Percentiles rank a stretch among this genome's conserved stretches.
Evolutionary conservation across 2,329 filamentous ascomycete species (phyloP).

Genomic region (Pseudopyrenochaeta lycopersici): DNA sequence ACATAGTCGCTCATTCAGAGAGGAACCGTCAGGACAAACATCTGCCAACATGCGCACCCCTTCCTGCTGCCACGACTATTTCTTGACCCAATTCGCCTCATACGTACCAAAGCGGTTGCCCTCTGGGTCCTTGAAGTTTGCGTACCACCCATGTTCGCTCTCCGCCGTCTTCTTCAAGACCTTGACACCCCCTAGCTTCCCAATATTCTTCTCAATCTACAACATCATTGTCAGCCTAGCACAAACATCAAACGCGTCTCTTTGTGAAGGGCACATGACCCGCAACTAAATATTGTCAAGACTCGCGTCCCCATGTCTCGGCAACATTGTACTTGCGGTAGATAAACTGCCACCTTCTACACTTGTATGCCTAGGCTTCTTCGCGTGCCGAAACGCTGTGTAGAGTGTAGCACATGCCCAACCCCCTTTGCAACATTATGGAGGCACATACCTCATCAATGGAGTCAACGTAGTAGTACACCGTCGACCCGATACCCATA

Average conservation of each 20-base stretch:
- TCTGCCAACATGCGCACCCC: neutral
- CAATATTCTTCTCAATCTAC: slow-evolving; percentile 21
- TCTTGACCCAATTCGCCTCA: slow-evolving; percentile 15
- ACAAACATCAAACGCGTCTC: neutral
- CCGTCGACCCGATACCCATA: slow-evolving; percentile 24
- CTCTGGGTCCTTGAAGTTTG: slow-evolving; percentile 30
- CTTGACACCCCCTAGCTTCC: slow-evolving; percentile 20
- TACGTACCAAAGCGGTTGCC: slow-evolving; percentile 29
- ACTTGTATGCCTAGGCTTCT: neutral
- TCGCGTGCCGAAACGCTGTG: neutral
- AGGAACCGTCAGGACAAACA: too few relatives aligned
- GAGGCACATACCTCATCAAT: slow-evolving; percentile 25
- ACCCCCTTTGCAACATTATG: neutral
- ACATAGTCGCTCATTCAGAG: neutral
- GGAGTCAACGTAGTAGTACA: slow-evolving; percentile 24
- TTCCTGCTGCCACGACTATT: neutral
- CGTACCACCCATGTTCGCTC: slow-evolving; percentile 24
- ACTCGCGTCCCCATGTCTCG: slow-evolving; percentile 10
- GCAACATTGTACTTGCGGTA: slow-evolving; percentile 15
- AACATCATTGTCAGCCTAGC: neutral
- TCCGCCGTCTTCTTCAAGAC: slow-evolving; percentile 20
- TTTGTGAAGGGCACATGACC: neutral
- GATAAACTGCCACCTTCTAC: neutral
- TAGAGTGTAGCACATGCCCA: neutral
- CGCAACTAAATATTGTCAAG: slow-evolving; percentile 15